phyloP scores from a whole-genome alignment of 345 rosid species.

The Lepidium sativum region DNA sequence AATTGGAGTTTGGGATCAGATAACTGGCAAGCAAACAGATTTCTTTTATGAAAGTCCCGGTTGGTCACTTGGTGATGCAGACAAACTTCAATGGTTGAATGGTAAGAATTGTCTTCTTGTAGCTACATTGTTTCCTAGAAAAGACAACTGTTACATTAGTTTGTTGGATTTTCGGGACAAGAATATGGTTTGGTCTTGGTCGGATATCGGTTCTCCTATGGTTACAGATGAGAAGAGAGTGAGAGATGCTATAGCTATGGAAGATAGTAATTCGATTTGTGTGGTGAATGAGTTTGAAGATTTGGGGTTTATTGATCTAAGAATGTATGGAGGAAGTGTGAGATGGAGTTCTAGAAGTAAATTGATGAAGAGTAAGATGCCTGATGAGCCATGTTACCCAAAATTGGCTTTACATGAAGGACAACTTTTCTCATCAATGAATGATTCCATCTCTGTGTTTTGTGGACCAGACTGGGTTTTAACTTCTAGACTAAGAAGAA shows the following conservation, averaged over 20 bases:
- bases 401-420: slow-evolving; percentile 77
- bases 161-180: slow-evolving; percentile 78
- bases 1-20: slow-evolving; percentile 94
- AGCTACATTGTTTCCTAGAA: slow-evolving; percentile 91
- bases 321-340: slow-evolving; percentile 55
- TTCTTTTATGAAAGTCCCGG: slow-evolving; percentile 78
- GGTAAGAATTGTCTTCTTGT: slow-evolving; percentile 73
- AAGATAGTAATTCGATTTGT: slow-evolving; percentile 65
- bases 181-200: slow-evolving; percentile 96
- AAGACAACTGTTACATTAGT: slow-evolving; percentile 90
- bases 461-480: slow-evolving; percentile 83
- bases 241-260: slow-evolving; percentile 93
- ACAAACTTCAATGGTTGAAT: slow-evolving; percentile 75
- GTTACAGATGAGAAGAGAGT: slow-evolving; percentile 76
- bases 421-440: slow-evolving; percentile 91
- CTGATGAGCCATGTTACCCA: slow-evolving; percentile 88
- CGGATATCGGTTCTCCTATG: slow-evolving; percentile 56
- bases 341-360: slow-evolving; percentile 96
- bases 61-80: slow-evolving; percentile 96
- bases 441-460: slow-evolving; percentile 78
- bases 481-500: slow-evolving; percentile 67
- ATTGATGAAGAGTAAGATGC: slow-evolving; percentile 76
- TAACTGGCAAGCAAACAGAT: slow-evolving; percentile 73
- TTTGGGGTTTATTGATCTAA: slow-evolving; percentile 87
- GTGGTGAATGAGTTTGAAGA: slow-evolving; percentile 94